phyloP scores from a whole-genome alignment of 768 basidiomycete species.

The Tubosaeta sp. region DNA sequence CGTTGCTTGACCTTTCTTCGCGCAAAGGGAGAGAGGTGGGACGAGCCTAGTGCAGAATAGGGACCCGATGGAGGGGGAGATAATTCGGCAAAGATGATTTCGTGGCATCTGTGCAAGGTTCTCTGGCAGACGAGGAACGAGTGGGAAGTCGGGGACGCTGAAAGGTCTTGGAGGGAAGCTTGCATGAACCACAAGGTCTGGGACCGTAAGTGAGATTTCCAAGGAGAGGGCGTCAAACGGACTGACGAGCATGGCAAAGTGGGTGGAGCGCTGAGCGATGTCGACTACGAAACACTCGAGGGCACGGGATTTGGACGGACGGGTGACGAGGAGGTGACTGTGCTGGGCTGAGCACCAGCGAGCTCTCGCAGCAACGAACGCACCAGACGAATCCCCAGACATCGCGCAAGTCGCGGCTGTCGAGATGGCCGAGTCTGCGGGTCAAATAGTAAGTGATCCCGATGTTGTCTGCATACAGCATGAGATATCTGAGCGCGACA shows the following conservation, averaged over 20 bases:
- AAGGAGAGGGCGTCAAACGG: conserved; percentile 14
- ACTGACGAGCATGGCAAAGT: conserved; percentile 93
- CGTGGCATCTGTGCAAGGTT: conserved; percentile 85
- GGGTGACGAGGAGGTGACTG: conserved; percentile 92
- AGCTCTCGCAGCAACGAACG: conserved; percentile 14
- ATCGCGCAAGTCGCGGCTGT: conserved; percentile 68
- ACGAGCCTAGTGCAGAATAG: conserved; percentile 56
- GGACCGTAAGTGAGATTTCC: conserved; percentile 8
- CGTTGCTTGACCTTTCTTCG: conserved; percentile 69
- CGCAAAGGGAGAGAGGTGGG: conserved; percentile 44
- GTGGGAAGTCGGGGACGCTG: conserved; percentile 45
- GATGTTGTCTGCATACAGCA: conserved; percentile 78
- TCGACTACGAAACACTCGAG: conserved; percentile 93
- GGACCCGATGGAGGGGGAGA: conserved; percentile 63
- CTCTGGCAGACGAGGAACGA: conserved; percentile 92
- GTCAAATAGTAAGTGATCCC: conserved; percentile 91
- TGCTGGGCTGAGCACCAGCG: conserved; percentile 11
- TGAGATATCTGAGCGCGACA: conserved; percentile 86
- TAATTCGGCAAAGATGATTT: conserved; percentile 92
- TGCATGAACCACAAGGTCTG: conserved; percentile 99
- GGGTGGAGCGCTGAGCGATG: conserved; percentile 84
- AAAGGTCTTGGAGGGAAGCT: conserved; percentile 83
- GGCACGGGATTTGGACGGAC: conserved; percentile 87
- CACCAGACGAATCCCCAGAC: conserved; percentile 91
- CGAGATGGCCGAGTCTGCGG: conserved; percentile 62